Evolutionary conservation across 2,329 filamentous ascomycete genomes (phyloP).

Genomic region (Magnaporthiopsis rhizophila): DNA sequence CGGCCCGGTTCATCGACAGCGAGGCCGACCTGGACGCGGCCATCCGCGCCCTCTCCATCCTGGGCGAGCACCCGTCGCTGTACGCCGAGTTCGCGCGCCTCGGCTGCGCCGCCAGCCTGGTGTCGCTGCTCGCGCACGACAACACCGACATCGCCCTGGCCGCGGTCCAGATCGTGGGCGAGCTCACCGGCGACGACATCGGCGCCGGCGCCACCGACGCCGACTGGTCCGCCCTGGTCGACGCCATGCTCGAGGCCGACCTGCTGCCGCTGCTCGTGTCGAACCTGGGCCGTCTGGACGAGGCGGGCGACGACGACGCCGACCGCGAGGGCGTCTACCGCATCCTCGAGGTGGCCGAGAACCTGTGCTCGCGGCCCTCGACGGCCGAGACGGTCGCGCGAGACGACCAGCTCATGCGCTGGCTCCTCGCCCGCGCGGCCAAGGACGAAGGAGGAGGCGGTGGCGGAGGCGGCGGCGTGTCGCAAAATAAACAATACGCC

Average conservation of each 20-base stretch:
- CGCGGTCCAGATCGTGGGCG: conserved; percentile 79
- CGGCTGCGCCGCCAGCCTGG: conserved; percentile 65
- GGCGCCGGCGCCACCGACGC: conserved; percentile 66
- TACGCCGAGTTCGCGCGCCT: conserved; percentile 74
- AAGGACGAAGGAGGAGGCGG: conserved; percentile 48
- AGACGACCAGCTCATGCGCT: conserved; percentile 58
- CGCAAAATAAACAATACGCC: conserved; percentile 92
- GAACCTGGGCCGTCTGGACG: conserved; percentile 73
- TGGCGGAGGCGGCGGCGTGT: conserved; percentile 32
- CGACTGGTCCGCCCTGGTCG: conserved; percentile 73
- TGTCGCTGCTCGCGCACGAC: conserved; percentile 80
- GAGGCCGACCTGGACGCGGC: conserved; percentile 87
- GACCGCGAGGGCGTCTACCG: conserved; percentile 86
- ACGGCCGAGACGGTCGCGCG: conserved; percentile 65
- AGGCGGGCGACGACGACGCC: conserved; percentile 53
- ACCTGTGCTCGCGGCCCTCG: conserved; percentile 64
- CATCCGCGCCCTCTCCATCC: conserved; percentile 77
- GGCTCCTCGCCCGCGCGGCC: conserved; percentile 70
- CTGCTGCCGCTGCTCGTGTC: conserved; percentile 66
- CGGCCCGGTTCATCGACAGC: conserved; percentile 72
- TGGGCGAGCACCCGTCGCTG: conserved; percentile 78
- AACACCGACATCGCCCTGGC: conserved; percentile 96
- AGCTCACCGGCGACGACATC: conserved; percentile 91
- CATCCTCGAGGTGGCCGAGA: conserved; percentile 75
- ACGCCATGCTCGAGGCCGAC: conserved; percentile 58